Evolutionary conservation across 257 asterid genomes (phyloP).

Genomic region (Nyctanthes arbortristis): DNA sequence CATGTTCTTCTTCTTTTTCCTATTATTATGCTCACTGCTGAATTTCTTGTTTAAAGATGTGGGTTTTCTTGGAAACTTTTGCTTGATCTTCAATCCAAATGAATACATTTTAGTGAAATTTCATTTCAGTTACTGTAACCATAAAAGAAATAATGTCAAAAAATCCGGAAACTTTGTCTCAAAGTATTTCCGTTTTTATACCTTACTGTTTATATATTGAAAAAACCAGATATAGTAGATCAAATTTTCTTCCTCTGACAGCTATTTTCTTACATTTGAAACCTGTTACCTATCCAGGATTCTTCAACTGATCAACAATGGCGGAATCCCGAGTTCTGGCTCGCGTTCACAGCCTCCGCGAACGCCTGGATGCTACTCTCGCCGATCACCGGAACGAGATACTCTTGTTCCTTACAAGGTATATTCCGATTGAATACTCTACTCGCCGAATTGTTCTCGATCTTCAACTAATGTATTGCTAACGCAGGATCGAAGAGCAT

Average conservation of each 20-base stretch:
- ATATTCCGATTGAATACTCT: too few relatives aligned
- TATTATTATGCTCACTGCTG: neutral
- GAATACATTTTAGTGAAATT: neutral
- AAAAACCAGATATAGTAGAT: too few relatives aligned
- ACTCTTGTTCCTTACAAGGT: conserved; percentile 70
- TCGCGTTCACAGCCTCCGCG: conserved; percentile 94
- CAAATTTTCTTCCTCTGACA: neutral
- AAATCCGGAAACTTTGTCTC: neutral
- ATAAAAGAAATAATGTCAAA: neutral
- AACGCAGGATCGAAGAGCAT: conserved; percentile 46
- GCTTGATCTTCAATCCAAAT: neutral
- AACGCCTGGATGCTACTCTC: conserved; percentile 88
- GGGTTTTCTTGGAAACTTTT: neutral
- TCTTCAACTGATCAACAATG: conserved; percentile 38
- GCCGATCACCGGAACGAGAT: conserved; percentile 81
- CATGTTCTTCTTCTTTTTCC: neutral
- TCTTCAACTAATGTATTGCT: neutral
- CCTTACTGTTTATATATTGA: too few relatives aligned
- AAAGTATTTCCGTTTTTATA: neutral
- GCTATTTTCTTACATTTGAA: conserved; percentile 36
- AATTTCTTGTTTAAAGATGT: neutral
- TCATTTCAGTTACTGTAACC: neutral
- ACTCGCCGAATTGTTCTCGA: too few relatives aligned
- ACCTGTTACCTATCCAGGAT: conserved; percentile 25
- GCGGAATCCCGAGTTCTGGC: conserved; percentile 70